Evolutionary conservation across 2,329 filamentous ascomycete genomes (phyloP).

Genomic region (Sodiomyces alkalinus): DNA sequence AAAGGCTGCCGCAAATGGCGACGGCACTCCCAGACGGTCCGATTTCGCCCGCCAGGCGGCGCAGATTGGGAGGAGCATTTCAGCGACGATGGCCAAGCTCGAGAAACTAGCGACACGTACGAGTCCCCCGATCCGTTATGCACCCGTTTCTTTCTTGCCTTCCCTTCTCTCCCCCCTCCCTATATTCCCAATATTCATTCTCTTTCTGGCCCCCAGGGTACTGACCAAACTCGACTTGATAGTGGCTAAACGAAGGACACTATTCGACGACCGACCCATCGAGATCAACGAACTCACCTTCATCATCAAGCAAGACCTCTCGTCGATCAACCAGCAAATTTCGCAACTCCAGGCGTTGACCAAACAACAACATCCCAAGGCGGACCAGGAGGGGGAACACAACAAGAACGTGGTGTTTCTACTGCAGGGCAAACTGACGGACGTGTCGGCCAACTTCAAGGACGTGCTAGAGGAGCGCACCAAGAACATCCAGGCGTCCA

Average conservation of each 20-base stretch:
- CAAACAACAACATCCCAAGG: constrained; percentile 57
- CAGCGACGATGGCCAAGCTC: constrained; percentile 83
- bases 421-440: constrained; percentile 78
- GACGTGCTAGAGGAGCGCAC: constrained; percentile 91
- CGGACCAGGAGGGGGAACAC: constrained; percentile 80
- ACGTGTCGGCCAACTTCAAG: constrained; percentile 87
- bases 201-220: too few relatives aligned
- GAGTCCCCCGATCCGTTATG: constrained; percentile 12
- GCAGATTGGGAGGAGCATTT: constrained; percentile 83
- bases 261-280: constrained; percentile 92
- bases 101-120: constrained; percentile 77
- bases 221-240: too few relatives aligned
- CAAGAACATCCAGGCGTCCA: constrained; percentile 92
- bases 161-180: background rate
- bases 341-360: constrained; percentile 66
- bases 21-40: constrained; percentile 47
- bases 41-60: constrained; percentile 89
- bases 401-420: constrained; percentile 95
- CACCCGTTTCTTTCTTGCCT: background rate
- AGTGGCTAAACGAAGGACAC: constrained; percentile 91
- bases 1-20: constrained; percentile 45
- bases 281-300: constrained; percentile 88
- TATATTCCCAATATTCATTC: too few relatives aligned
- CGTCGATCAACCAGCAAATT: constrained; percentile 72
- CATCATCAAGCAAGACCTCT: constrained; percentile 94